phyloP scores from a whole-genome alignment of 2,329 filamentous ascomycete genomes.

The Penicillium fuscoglaucum region DNA sequence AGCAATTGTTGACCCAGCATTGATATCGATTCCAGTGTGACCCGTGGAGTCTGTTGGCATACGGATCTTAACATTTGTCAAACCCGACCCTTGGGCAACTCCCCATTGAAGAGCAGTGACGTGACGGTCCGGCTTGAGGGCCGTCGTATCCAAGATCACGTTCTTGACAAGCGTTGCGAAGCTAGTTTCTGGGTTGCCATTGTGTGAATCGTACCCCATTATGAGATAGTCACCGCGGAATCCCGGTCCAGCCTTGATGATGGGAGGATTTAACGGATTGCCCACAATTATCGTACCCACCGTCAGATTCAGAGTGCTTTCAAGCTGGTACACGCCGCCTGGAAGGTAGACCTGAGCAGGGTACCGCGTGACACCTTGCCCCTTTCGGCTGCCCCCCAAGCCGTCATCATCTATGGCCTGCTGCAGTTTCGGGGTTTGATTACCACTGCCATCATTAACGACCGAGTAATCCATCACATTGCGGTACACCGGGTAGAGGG shows the following conservation, averaged over 20 bases:
- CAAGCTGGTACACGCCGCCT: slow-evolving; percentile 29
- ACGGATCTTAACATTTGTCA: slow-evolving; percentile 35
- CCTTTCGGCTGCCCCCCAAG: slow-evolving; percentile 27
- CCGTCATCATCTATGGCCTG: slow-evolving; percentile 33
- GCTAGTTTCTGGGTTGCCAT: slow-evolving; percentile 29
- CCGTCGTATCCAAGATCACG: slow-evolving; percentile 34
- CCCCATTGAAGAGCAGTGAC: slow-evolving; percentile 38
- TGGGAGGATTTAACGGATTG: slow-evolving; percentile 33
- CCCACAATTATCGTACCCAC: slow-evolving; percentile 36
- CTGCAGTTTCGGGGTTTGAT: slow-evolving; percentile 29
- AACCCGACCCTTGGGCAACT: slow-evolving; percentile 35
- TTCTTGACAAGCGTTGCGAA: slow-evolving; percentile 38
- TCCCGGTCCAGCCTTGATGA: slow-evolving; percentile 27
- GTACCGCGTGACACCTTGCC: slow-evolving; percentile 25
- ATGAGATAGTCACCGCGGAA: slow-evolving; percentile 32
- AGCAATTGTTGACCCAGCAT: slow-evolving; percentile 29
- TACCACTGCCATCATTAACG: slow-evolving; percentile 26
- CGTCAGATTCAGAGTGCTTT: slow-evolving; percentile 27
- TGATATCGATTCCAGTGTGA: slow-evolving; percentile 33
- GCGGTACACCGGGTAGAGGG: slow-evolving; percentile 29
- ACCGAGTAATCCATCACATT: slow-evolving; percentile 32
- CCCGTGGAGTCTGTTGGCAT: slow-evolving; percentile 32
- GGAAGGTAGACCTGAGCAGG: slow-evolving; percentile 35
- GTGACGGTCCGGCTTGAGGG: slow-evolving; percentile 15
- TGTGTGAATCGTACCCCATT: slow-evolving; percentile 28